Percentiles rank a stretch among this genome's conserved stretches.
phyloP scores from a whole-genome alignment of 176 grass and related monocot species.

The Miscanthus lutarioriparius region DNA sequence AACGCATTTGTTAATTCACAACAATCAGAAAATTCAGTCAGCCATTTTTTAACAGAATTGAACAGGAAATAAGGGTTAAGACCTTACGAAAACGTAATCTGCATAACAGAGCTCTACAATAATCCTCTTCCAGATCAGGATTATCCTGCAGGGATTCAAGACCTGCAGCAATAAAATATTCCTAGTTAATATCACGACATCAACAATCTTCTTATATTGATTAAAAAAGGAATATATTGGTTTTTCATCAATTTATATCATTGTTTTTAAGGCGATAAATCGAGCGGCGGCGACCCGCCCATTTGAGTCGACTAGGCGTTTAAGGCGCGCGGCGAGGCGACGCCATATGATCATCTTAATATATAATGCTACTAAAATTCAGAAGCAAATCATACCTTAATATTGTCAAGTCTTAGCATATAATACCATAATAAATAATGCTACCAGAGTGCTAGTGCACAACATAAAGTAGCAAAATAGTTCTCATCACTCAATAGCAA shows the following conservation, averaged over 20 bases:
- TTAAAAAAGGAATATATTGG: background rate
- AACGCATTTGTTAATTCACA: background rate
- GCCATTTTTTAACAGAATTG: slow-evolving; percentile 18
- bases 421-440: too few relatives aligned
- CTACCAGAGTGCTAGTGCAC: too few relatives aligned
- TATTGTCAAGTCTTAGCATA: too few relatives aligned
- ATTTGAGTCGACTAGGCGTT: too few relatives aligned
- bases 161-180: slow-evolving; percentile 51
- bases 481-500: too few relatives aligned
- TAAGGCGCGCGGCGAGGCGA: too few relatives aligned
- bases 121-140: slow-evolving; percentile 86
- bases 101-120: slow-evolving; percentile 86
- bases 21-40: slow-evolving; percentile 25
- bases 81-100: slow-evolving; percentile 99
- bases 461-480: too few relatives aligned
- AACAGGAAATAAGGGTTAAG: slow-evolving; percentile 71
- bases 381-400: too few relatives aligned
- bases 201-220: background rate
- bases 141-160: slow-evolving; percentile 87
- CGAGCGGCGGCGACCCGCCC: too few relatives aligned
- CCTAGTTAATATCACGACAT: slow-evolving; percentile 26
- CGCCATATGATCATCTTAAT: too few relatives aligned
- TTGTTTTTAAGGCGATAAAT: too few relatives aligned
- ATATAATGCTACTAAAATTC: too few relatives aligned
- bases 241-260: background rate